Conservation (phyloP, 345 rosid species). For the Eucalyptus pumila region DNA sequence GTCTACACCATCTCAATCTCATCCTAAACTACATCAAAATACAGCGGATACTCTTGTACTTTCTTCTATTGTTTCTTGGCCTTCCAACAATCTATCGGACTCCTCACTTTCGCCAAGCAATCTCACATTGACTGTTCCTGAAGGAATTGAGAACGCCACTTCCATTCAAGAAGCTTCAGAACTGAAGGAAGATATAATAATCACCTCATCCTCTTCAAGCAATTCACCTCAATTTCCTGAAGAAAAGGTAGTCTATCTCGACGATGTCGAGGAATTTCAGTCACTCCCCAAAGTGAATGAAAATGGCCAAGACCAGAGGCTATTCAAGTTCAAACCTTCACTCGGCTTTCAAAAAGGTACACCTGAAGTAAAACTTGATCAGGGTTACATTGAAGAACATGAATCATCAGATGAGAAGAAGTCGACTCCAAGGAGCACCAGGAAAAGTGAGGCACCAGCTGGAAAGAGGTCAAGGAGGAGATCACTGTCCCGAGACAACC, state of each 20-base stretch:
- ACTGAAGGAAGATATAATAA: not conserved
- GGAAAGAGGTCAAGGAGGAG: constrained; percentile 20
- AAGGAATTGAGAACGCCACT: not conserved
- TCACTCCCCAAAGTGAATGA: constrained; percentile 6
- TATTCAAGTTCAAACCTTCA: constrained; percentile 43
- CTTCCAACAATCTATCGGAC: not conserved
- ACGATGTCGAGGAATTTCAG: constrained; percentile 40
- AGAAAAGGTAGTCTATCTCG: constrained; percentile 28
- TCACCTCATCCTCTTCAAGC: constrained; percentile 21
- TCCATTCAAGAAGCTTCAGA: not conserved
- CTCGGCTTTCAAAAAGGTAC: not conserved
- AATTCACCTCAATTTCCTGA: constrained; percentile 15
- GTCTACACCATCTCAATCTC: not conserved
- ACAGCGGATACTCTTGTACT: not conserved
- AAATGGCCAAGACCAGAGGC: constrained; percentile 31
- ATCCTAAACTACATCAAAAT: not conserved
- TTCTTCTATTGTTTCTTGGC: not conserved
- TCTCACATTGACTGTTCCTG: not conserved
- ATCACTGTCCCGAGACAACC: constrained; percentile 13
- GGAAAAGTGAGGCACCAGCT: not conserved
- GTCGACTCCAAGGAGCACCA: not conserved
- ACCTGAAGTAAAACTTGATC: not conserved
- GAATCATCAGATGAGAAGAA: constrained; percentile 9
- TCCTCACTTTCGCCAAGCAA: not conserved
- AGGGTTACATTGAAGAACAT: not conserved